Evolutionary conservation across 306 rosid species (phyloP), one percentile per base, ranked within the genome.

Genomic region (Prinsepia uniflora): DNA sequence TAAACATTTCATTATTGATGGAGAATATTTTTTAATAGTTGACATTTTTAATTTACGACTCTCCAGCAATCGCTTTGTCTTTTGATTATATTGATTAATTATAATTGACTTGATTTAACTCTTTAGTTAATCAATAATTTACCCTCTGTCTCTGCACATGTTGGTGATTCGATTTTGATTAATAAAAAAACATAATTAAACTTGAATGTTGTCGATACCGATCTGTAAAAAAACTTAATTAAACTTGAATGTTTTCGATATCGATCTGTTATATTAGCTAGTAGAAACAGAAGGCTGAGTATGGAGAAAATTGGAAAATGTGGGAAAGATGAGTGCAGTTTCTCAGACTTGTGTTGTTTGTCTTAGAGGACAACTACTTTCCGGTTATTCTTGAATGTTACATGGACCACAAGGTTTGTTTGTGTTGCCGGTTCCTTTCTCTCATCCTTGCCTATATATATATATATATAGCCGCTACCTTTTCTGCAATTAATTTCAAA

Each of bases 381-480:
- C n/a, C 15, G 57, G 30, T 50, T 66, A 30, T 30, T 49, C 50
- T 8, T 20, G 65, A 24, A 42, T 57, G 43, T 66, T 43, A 22
- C 18, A 10, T 78, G 78, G 78, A 72, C 78, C 78, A 72, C 82
- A 19, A 18, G 46, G 63, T 18, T 13, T 15, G 42, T 59, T 15
- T 12, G 6, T 34, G 18, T 18, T 36, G 36, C 46, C 3, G 19
- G 49, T 59, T 39, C 41, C 58, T 42, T 58, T 13, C 30, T 6
- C 40, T 34, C 64, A n/a, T 41, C 8, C 24, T n/a, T 17, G 30
- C 67, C 43, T 24, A 17, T 41, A 44, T 17, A 12, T 15, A 2
- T 24, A 17, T 41, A 44, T 17, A 12, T 15, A 2, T 36, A 14
- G 6, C 36, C 36, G 64, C 66, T 42, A 62, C 18, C 10, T 63